Percentiles rank a stretch among this genome's conserved stretches.
Conservation (phyloP, 2,329 filamentous ascomycete genomes). For the Penicillium crustosum region DNA sequence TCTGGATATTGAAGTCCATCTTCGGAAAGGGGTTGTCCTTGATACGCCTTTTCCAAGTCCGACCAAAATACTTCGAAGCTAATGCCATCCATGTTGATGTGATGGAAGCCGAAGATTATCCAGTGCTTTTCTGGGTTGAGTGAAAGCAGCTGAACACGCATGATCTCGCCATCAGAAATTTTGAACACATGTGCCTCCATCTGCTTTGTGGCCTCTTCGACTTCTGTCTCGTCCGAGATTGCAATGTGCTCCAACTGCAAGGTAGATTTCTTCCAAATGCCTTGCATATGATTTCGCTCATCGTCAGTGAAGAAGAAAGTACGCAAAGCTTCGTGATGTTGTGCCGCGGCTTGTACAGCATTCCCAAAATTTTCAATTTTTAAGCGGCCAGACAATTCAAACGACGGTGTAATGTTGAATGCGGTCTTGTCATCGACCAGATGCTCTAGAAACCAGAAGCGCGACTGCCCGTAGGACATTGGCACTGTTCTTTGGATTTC, state of each 20-base stretch:
- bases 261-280: conserved; percentile 26
- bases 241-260: conserved; percentile 29
- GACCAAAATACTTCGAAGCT: conserved; percentile 46
- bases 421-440: conserved; percentile 38
- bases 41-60: conserved; percentile 50
- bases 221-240: conserved; percentile 19
- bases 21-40: conserved; percentile 23
- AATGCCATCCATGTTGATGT: conserved; percentile 54
- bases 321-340: conserved; percentile 36
- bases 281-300: conserved; percentile 16
- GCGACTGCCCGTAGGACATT: conserved; percentile 45
- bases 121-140: conserved; percentile 32
- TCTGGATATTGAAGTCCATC: conserved; percentile 37
- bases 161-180: conserved; percentile 37
- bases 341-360: conserved; percentile 35
- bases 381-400: conserved; percentile 37
- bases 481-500: conserved; percentile 10
- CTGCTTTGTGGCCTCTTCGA: conserved; percentile 20
- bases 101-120: conserved; percentile 49
- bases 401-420: conserved; percentile 42
- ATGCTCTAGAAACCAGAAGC: conserved; percentile 41
- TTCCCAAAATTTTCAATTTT: conserved; percentile 29
- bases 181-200: conserved; percentile 39
- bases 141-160: conserved; percentile 20
- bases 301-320: conserved; percentile 31